Conservation (phyloP, 805 yeast genomes). For the Limtongia smithiae region DNA sequence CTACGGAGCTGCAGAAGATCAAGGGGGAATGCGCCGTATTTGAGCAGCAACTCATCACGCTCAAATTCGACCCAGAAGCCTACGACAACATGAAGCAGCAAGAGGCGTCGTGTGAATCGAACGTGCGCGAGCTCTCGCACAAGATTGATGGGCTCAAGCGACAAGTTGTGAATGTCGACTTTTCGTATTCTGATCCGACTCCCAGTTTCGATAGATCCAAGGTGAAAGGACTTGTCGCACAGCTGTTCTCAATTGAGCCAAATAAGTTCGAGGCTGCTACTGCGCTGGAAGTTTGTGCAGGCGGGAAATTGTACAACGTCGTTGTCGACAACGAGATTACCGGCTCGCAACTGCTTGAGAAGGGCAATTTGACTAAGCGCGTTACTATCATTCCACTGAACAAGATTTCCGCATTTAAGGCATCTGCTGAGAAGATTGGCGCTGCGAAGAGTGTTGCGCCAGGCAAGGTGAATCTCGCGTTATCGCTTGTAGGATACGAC, state of each 20-base stretch:
- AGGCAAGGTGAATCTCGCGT: conserved; percentile 82
- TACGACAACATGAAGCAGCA: conserved; percentile 24
- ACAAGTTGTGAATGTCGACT: conserved; percentile 68
- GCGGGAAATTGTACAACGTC: conserved; percentile 82
- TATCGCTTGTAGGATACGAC: conserved; percentile 73
- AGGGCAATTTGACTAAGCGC: conserved; percentile 72
- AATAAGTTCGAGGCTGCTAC: conserved; percentile 58
- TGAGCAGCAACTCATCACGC: conserved; percentile 20
- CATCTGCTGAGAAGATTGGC: conserved; percentile 51
- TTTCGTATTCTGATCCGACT: conserved; percentile 63
- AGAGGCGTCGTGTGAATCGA: conserved; percentile 35
- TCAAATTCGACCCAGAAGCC: conserved; percentile 47
- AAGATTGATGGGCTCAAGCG: conserved; percentile 58
- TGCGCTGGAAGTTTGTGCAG: conserved; percentile 93
- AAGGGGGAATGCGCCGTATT: conserved; percentile 33
- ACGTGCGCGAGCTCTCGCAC: conserved; percentile 43
- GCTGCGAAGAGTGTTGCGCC: conserved; percentile 78
- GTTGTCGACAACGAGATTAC: conserved; percentile 84
- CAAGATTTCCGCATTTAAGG: conserved; percentile 62
- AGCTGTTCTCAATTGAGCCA: conserved; percentile 63
- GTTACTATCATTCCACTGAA: conserved; percentile 91
- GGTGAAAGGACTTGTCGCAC: conserved; percentile 89
- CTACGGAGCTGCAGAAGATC: conserved; percentile 46
- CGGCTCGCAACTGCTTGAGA: conserved; percentile 77
- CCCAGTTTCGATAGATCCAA: conserved; percentile 55